Evolutionary conservation across 139 green algal genomes (phyloP), one percentile per base, ranked within the genome.

Genomic region (Limnomonas spitsbergensis): DNA sequence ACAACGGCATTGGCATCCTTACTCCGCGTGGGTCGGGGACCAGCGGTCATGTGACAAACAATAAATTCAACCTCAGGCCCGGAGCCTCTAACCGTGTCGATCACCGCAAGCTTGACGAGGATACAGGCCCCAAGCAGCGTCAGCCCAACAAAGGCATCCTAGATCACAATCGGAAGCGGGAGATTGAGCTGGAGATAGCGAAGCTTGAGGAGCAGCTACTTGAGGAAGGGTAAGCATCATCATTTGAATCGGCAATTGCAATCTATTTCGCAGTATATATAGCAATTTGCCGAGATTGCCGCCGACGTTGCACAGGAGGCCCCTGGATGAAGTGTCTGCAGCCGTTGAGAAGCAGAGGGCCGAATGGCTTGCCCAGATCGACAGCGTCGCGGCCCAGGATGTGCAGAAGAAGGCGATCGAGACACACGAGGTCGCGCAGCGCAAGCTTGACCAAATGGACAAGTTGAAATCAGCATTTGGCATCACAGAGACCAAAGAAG

Each of bases 1-100:
- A 97, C 78, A 97, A 97, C 76, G 93, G 93, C n/a, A 95, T 99
- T 29, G 95, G 95, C n/a, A 69, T 99, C 24, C 84, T 94, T 1
- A 96, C 91, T n/a, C 83, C 92, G 1, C 87, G 95, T 37, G 96
- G 96, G 20, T 92, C 90, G 0, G 96, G 96, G 1, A 99, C 95
- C 2, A 96, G 88, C 61, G 96, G 96, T 6, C 92, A 99, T 93
- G 95, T 99, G 4, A 89, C 95, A 82, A 88, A 78, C 37, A 99
- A 98, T 82, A 94, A 94, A 77, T 99, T 99, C 83, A 95, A 96
- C 82, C 69, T 97, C 34, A 83, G 91, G 14, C 74, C 79, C 1
- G 76, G 74, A 7, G 89, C 86, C 26, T 40, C 69, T 9, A 3
- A 31, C 66, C 56, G 61, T 4, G 32, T 4, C 4, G 40, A 69